phyloP scores from a whole-genome alignment of 2,329 filamentous ascomycete genomes.

The Phaeosphaeriaceae sp. region DNA sequence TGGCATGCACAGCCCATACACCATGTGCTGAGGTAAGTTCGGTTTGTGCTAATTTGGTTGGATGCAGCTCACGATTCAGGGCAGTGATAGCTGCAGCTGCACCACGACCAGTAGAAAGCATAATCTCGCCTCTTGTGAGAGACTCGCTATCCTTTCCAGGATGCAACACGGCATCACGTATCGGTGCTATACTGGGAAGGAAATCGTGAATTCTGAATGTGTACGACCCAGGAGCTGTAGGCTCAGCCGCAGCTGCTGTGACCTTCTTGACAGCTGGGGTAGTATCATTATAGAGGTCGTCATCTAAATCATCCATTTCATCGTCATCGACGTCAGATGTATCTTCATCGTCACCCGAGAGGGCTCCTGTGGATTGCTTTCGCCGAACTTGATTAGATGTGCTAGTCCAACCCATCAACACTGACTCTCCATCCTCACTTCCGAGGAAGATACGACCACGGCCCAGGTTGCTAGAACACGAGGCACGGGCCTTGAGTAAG shows the following conservation, averaged over 20 bases:
- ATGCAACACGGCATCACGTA: conserved; percentile 76
- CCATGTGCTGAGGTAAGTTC: conserved; percentile 75
- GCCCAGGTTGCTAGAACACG: conserved; percentile 73
- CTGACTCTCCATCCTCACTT: conserved; percentile 81
- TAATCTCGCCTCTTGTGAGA: conserved; percentile 55
- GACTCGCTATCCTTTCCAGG: conserved; percentile 29
- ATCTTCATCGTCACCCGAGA: conserved; percentile 59
- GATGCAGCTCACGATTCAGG: conserved; percentile 78
- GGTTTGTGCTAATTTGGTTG: conserved; percentile 71
- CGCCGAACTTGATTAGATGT: conserved; percentile 65
- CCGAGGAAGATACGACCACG: conserved; percentile 80
- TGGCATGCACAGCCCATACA: conserved; percentile 80
- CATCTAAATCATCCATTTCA: conserved; percentile 60
- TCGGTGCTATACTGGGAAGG: conserved; percentile 78
- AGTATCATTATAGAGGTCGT: conserved; percentile 70
- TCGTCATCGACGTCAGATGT: conserved; percentile 64
- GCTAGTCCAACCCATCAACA: conserved; percentile 77
- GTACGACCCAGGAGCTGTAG: conserved; percentile 67
- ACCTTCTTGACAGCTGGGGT: conserved; percentile 50
- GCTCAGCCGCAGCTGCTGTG: conserved; percentile 43
- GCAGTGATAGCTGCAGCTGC: conserved; percentile 73
- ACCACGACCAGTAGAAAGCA: conserved; percentile 67
- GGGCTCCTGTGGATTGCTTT: conserved; percentile 66
- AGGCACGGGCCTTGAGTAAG: conserved; percentile 66
- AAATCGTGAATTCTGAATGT: conserved; percentile 78